A percentile compares a stretch with the other conserved stretches of the same genome.
Conservation (phyloP, 1,284 basidiomycete genomes). For the Trichosporon sp. region DNA sequence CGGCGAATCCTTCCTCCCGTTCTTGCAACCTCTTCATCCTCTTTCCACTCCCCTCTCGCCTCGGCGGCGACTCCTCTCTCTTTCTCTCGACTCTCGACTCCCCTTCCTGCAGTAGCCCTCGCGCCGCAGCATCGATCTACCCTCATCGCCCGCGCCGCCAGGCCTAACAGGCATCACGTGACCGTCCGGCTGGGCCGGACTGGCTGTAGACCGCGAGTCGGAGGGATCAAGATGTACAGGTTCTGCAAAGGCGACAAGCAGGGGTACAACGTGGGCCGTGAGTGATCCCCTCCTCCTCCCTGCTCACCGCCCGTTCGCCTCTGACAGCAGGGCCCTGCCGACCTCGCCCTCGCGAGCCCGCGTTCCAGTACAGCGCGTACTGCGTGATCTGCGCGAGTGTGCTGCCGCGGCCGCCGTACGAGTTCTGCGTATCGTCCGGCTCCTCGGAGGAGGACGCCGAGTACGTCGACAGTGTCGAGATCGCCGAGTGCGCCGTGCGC, state of each 20-base stretch:
- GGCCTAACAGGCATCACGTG: no score
- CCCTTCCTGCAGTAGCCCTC: no score
- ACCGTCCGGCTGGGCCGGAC: neutral
- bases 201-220: neutral
- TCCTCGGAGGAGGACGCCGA: neutral
- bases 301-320: neutral
- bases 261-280: neutral
- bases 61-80: no score
- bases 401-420: neutral
- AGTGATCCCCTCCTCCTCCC: neutral
- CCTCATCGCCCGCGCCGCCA: no score
- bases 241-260: neutral
- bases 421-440: neutral
- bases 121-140: no score
- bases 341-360: neutral
- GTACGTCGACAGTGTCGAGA: neutral
- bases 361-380: neutral
- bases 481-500: neutral
- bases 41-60: neutral
- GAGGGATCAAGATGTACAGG: neutral
- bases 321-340: neutral
- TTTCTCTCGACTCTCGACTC: no score
- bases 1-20: neutral
- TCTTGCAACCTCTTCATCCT: neutral
- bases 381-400: neutral